Base-by-base conservation (phyloP, 2,329 filamentous ascomycete genomes). In the Stemphylium vesicarium region DNA sequence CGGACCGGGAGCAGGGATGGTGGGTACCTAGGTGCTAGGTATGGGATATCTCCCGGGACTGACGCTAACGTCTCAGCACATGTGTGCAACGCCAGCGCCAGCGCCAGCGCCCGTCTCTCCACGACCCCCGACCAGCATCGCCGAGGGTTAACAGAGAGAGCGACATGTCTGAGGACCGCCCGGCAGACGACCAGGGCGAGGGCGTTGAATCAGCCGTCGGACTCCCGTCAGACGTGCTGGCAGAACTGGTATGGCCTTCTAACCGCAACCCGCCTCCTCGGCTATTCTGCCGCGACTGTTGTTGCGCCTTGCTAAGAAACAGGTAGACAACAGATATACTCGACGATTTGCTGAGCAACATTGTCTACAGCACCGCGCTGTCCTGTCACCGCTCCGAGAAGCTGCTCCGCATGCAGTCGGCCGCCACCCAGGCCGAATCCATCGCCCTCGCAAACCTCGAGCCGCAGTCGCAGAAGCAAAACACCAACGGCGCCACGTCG, bases 361-460 rank as follows among this genome's bases (percentile, higher is more conserved):
- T 93, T 68, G 83, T 93, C 63, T 88, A 90, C 74, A 88, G 91
- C 72, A 81, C 91, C 46, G 81, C 91, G 60, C 82, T 92, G 68
- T 85, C 90, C 73, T 87, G 86, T 36, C 91, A 94, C 74, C 88
- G 88, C 63, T 84, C 90, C 64, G 91, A 94, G 78, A 93, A 93
- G 79, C 84, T 86, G 60, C 85, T 90, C 48, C 86, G 88, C 53
- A 84, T 72, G 86, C 86, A 65, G 78, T 84, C 60, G 83, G 88
- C 56, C 83, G 88, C 66, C 82, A 75, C 74, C 0, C 70, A 73
- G 40, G 76, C 74, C 57, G 75, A 78, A 58, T 70, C 69, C 35
- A 65, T 75, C 57, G 75, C 75, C 47, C 72, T 75, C 50, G 60
- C 69, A 20, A 69, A 62, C 56, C 65, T 75, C 65, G 70, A 75